Evolutionary conservation across 78 protist genomes (phyloP).

Genomic region (Paulinella micropora): DNA sequence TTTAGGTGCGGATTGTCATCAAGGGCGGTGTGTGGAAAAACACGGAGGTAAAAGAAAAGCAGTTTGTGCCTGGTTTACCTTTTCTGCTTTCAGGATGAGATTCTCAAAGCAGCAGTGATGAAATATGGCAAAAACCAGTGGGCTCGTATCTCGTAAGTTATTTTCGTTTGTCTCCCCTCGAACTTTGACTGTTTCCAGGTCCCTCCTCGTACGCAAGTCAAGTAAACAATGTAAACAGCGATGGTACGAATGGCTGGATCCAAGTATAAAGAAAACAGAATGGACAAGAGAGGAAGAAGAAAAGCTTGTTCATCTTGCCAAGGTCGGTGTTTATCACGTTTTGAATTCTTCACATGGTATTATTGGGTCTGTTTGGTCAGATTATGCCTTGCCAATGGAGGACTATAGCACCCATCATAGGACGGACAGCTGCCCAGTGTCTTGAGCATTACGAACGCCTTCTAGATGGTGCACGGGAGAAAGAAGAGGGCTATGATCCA

Average conservation of each 20-base stretch:
- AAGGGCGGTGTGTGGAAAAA: slow-evolving; percentile 96
- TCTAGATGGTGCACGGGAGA: slow-evolving; percentile 32
- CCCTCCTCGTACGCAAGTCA: slow-evolving; percentile 81
- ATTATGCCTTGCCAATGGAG: slow-evolving; percentile 90
- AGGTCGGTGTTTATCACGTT: slow-evolving; percentile 24
- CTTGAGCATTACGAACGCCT: slow-evolving; percentile 89
- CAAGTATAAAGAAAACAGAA: slow-evolving; percentile 94
- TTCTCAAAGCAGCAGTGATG: slow-evolving; percentile 98
- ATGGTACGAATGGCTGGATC: slow-evolving; percentile 97
- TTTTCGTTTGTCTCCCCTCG: not conserved
- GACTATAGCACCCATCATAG: slow-evolving; percentile 91
- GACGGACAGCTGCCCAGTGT: slow-evolving; percentile 95
- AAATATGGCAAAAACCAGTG: slow-evolving; percentile 87
- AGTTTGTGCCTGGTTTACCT: not conserved
- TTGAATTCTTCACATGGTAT: not conserved
- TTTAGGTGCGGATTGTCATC: slow-evolving; percentile 10
- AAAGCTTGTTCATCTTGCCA: slow-evolving; percentile 90
- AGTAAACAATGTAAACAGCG: slow-evolving; percentile 97
- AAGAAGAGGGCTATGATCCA: not conserved
- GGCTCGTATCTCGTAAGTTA: slow-evolving; percentile 69
- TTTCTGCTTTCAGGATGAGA: slow-evolving; percentile 64
- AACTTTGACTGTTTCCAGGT: slow-evolving; percentile 60
- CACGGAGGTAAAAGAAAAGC: slow-evolving; percentile 33
- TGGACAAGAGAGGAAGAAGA: slow-evolving; percentile 99
- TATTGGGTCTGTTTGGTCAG: no score